Evolutionary conservation across 768 basidiomycete species (phyloP).

Genomic region (Termitomyces eurrhizus): DNA sequence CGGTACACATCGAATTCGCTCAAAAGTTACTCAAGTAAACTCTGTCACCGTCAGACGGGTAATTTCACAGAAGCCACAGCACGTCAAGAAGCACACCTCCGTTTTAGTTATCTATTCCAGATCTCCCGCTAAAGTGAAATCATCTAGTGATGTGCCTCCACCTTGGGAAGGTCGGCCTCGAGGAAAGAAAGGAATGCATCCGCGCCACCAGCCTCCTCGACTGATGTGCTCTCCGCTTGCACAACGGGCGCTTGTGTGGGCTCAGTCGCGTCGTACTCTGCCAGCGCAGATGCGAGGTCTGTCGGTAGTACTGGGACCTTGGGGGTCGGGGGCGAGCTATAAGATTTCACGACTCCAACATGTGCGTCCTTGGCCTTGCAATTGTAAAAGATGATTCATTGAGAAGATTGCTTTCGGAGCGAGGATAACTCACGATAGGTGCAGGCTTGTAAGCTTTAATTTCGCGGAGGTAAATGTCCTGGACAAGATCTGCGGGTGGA

Average conservation of each 20-base stretch:
- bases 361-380: slow-evolving; percentile 85
- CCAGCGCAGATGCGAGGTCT: slow-evolving; percentile 85
- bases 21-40: not conserved
- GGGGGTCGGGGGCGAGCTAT: slow-evolving; percentile 71
- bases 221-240: slow-evolving; percentile 27
- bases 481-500: slow-evolving; percentile 74
- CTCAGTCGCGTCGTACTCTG: slow-evolving; percentile 81
- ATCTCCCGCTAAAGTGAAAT: slow-evolving; percentile 7
- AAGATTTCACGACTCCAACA: slow-evolving; percentile 81
- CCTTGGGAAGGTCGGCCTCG: slow-evolving; percentile 59
- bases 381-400: not conserved
- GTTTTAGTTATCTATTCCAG: slow-evolving; percentile 12
- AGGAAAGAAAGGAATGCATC: slow-evolving; percentile 78
- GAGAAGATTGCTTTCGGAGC: not conserved
- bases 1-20: not conserved
- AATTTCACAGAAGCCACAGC: not conserved
- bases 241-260: slow-evolving; percentile 47
- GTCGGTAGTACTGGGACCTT: slow-evolving; percentile 70
- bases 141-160: slow-evolving; percentile 27
- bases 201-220: slow-evolving; percentile 52
- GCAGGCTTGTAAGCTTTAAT: slow-evolving; percentile 87
- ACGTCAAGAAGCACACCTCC: slow-evolving; percentile 1
- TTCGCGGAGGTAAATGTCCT: slow-evolving; percentile 89
- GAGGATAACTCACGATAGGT: slow-evolving; percentile 50
- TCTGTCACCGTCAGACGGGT: slow-evolving; percentile 4